Conservation (phyloP, 177 flowering plant genomes). For the Tripterygium wilfordii region DNA sequence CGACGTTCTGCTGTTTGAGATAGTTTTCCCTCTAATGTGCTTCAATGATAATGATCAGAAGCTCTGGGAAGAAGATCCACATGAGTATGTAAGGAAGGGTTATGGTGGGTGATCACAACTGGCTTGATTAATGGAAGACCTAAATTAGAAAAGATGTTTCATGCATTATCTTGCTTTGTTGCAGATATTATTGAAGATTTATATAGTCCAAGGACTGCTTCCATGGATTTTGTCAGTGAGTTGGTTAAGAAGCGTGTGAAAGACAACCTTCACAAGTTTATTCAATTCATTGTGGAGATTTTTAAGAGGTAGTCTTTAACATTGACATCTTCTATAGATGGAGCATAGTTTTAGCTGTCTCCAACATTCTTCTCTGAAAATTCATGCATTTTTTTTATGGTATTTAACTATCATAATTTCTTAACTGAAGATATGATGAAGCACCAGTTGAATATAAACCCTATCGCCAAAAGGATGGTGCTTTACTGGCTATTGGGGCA, state of each 20-base stretch:
- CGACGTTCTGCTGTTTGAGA: slow-evolving; percentile 87
- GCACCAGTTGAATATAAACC: slow-evolving; percentile 67
- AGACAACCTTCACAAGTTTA: slow-evolving; percentile 89
- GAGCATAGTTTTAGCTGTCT: too few species aligned
- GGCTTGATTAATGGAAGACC: not conserved
- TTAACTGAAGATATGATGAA: slow-evolving; percentile 61
- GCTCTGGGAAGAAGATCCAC: slow-evolving; percentile 99
- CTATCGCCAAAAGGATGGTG: slow-evolving; percentile 96
- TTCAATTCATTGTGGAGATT: slow-evolving; percentile 83
- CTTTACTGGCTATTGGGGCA: slow-evolving; percentile 95
- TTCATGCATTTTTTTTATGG: not conserved
- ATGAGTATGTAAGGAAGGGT: slow-evolving; percentile 98
- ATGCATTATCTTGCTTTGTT: slow-evolving; percentile 4
- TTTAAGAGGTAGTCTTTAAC: slow-evolving; percentile 71
- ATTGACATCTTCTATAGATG: too few species aligned
- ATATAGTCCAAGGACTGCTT: slow-evolving; percentile 96
- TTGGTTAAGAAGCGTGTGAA: slow-evolving; percentile 94
- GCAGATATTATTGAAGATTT: slow-evolving; percentile 98
- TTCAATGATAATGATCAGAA: slow-evolving; percentile 92
- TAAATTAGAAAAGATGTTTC: not conserved
- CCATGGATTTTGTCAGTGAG: slow-evolving; percentile 99
- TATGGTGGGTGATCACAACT: slow-evolving; percentile 62
- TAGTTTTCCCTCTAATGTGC: slow-evolving; percentile 97
- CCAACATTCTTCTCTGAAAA: not conserved
- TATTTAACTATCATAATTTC: not conserved